Evolutionary conservation across 2,329 filamentous ascomycete genomes (phyloP).

Genomic region (Claviceps pusilla): DNA sequence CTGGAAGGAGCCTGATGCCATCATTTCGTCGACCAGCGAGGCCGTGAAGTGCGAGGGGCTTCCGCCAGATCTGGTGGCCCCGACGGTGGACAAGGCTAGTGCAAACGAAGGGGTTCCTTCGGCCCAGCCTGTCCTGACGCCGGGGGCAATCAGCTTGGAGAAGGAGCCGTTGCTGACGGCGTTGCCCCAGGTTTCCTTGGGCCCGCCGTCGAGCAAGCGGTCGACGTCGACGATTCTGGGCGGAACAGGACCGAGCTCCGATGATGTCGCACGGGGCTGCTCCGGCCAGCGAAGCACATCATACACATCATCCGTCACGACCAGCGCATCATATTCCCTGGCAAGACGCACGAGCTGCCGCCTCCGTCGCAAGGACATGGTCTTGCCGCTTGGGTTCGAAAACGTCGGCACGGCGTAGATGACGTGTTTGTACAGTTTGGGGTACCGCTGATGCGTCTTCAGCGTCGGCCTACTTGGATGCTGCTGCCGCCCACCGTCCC

Average conservation of each 20-base stretch:
- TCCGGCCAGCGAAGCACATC: conserved; percentile 72
- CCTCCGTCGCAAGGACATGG: conserved; percentile 57
- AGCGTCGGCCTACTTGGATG: conserved; percentile 6
- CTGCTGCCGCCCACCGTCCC: conserved; percentile 8
- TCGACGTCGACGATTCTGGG: conserved; percentile 3
- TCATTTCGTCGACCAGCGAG: conserved; percentile 8
- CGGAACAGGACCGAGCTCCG: conserved; percentile 58
- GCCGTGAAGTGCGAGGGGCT: conserved; percentile 23
- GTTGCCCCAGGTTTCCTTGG: conserved; percentile 54
- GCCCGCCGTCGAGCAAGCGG: neutral
- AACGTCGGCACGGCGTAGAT: conserved; percentile 84
- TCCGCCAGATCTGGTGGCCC: conserved; percentile 40
- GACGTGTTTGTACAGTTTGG: conserved; percentile 70
- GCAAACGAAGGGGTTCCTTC: conserved; percentile 49
- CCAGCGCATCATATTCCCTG: conserved; percentile 62
- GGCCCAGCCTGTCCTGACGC: conserved; percentile 74
- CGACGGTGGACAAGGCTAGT: conserved; percentile 36
- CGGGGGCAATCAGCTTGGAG: conserved; percentile 73
- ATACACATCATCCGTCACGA: conserved; percentile 86
- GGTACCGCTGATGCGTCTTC: neutral
- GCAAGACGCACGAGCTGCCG: conserved; percentile 60
- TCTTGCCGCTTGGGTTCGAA: conserved; percentile 74
- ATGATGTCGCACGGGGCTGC: conserved; percentile 38
- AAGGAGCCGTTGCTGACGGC: conserved; percentile 78
- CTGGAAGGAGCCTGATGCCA: conserved; percentile 8